Conservation (phyloP, 2,329 filamentous ascomycete species). For the Monascus ruber region DNA sequence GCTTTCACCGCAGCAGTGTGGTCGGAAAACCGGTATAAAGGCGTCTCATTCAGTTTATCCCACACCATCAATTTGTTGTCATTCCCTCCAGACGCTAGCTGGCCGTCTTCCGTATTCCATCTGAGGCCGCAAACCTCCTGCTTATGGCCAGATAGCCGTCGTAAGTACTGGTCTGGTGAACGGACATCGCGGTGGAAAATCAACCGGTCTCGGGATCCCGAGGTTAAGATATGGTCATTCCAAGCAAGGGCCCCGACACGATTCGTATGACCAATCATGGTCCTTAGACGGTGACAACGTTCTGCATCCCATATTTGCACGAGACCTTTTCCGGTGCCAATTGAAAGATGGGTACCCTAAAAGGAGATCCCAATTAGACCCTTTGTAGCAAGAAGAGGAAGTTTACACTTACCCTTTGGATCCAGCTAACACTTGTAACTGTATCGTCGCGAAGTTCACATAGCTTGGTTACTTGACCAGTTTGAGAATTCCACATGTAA, state of each 20-base stretch:
- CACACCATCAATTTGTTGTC: slow-evolving; percentile 99
- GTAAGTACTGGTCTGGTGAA: slow-evolving; percentile 78
- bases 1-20: slow-evolving; percentile 96
- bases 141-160: slow-evolving; percentile 84
- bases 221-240: slow-evolving; percentile 96
- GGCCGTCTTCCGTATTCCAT: slow-evolving; percentile 94
- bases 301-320: slow-evolving; percentile 98
- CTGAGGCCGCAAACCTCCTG: slow-evolving; percentile 95
- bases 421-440: slow-evolving; percentile 96
- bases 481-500: slow-evolving; percentile 96
- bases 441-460: slow-evolving; percentile 88
- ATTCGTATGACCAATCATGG: slow-evolving; percentile 93
- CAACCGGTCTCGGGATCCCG: slow-evolving; percentile 80
- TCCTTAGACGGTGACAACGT: slow-evolving; percentile 69
- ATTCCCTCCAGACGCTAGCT: slow-evolving; percentile 90
- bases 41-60: slow-evolving; percentile 90
- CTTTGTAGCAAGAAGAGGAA: not conserved
- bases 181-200: slow-evolving; percentile 96
- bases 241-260: slow-evolving; percentile 89
- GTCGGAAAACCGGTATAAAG: slow-evolving; percentile 85
- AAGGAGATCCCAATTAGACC: not conserved
- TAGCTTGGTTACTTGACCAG: slow-evolving; percentile 82
- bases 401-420: slow-evolving; percentile 55
- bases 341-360: slow-evolving; percentile 79
- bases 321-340: slow-evolving; percentile 85